These are phyloP conservation scores for Mycena rebaudengoi DNA, from an alignment of 768 basidiomycete genomes.

Conservation along the genomic window DNA sequence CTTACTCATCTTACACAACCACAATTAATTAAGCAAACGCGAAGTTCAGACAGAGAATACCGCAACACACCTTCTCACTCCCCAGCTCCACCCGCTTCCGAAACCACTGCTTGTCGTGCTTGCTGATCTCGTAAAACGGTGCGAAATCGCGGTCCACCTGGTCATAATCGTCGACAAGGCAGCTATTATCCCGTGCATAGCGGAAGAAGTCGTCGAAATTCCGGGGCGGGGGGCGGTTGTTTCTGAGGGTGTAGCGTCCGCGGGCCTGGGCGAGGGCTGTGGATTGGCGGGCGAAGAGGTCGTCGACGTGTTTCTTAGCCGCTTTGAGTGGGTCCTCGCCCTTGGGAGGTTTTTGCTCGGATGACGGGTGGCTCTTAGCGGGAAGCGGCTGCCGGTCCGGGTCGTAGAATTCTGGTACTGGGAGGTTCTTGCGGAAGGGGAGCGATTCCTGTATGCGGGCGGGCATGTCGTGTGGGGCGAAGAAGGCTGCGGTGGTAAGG, in stretches of 20 bases:
- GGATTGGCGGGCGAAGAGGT: conserved; percentile 1
- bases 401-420: no score
- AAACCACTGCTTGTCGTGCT: conserved; percentile 17
- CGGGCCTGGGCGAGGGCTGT: conserved; percentile 6
- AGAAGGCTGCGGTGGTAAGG: no score
- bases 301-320: background rate
- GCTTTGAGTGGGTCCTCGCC: no score
- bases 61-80: conserved; percentile 1
- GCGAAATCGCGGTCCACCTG: conserved; percentile 16
- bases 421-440: no score
- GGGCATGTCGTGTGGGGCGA: no score
- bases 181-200: conserved; percentile 2
- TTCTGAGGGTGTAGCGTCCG: conserved; percentile 11
- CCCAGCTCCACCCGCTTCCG: conserved; percentile 4
- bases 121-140: conserved; percentile 8
- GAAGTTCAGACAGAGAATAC: background rate
- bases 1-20: background rate
- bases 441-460: no score
- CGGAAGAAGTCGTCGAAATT: conserved; percentile 21
- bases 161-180: conserved; percentile 12
- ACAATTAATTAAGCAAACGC: background rate
- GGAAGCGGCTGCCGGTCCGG: no score
- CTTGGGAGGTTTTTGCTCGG: no score
- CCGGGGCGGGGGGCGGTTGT: background rate
- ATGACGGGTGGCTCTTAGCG: no score